Evolutionary conservation across 140 eudicot genomes (phyloP), one percentile per base, ranked within the genome.

Genomic region (Cichorium intybus): DNA sequence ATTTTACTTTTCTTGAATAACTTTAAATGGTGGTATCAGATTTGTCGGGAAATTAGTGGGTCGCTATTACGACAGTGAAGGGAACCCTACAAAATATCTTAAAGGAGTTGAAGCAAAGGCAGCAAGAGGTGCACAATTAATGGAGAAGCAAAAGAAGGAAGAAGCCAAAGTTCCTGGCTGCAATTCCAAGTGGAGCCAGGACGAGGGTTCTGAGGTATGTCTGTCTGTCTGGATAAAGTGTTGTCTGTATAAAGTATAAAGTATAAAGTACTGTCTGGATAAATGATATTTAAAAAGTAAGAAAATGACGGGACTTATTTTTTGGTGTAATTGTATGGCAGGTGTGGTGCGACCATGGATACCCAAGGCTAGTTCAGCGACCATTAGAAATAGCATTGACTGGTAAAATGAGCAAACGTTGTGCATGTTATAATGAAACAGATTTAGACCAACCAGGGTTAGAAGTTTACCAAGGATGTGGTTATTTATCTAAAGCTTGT

Each of bases 81-180:
- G 97, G 21, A 85, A 64, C n/a, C 88, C 97, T 27, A 88, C 97
- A 21, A 93, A 93, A 49, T 81, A 88, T 69, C 84, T 93, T 74
- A 85, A 88, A 80, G 97, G 96, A 70, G 95, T 81, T 2, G 99
- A 93, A 83, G 95, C 97, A 39, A 93, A 93, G 83, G 97, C 99
- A 18, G 93, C 93, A 20, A 75, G 97, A 81, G 97, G 99, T 22
- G 89, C 95, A 24, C 99, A 88, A 56, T 71, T 93, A 17, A 68
- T 88, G 78, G 97, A 88, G 80, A 93, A 93, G 55, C 96, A 85
- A 77, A 88, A 88, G 77, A 66, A 37, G 21, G 97, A 93, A 83
- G 99, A 93, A 81, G 95, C 84, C n/a, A 85, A 85, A 73, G 26
- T 88, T 17, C 84, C 91, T 28, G 75, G 86, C 77, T 93, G 97